phyloP scores from a whole-genome alignment of 2,329 filamentous ascomycete genomes.

The Clarireedia hainanense region DNA sequence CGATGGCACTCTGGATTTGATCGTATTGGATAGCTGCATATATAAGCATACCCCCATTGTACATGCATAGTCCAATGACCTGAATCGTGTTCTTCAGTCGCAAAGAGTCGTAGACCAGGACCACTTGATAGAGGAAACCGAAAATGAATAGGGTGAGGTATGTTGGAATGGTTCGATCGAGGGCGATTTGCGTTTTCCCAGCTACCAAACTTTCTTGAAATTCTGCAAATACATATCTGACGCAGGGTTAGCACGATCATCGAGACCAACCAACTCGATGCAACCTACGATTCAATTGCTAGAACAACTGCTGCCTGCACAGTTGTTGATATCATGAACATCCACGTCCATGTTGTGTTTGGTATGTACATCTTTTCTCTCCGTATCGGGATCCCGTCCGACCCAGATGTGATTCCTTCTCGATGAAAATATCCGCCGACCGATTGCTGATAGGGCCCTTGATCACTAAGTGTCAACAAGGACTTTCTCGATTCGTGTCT shows the following conservation, averaged over 20 bases:
- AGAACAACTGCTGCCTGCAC: constrained; percentile 75
- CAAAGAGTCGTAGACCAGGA: constrained; percentile 88
- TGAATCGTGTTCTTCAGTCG: constrained; percentile 97
- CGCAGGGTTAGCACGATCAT: constrained; percentile 7
- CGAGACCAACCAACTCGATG: not conserved
- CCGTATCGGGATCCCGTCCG: constrained; percentile 8
- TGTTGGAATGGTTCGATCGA: constrained; percentile 74
- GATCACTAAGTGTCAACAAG: constrained; percentile 33
- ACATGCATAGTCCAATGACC: constrained; percentile 87
- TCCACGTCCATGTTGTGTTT: constrained; percentile 79
- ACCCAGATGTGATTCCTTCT: constrained; percentile 24
- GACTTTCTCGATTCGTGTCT: constrained; percentile 39
- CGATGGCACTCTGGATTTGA: constrained; percentile 73
- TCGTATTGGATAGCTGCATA: constrained; percentile 91
- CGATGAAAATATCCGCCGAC: constrained; percentile 29
- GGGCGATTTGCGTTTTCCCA: constrained; percentile 43
- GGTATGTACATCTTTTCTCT: constrained; percentile 57
- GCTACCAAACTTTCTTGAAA: constrained; percentile 61
- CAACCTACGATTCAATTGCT: constrained; percentile 74
- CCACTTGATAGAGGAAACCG: constrained; percentile 84
- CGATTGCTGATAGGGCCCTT: constrained; percentile 29
- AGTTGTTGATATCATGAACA: constrained; percentile 67
- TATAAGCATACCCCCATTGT: constrained; percentile 84
- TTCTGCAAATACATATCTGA: constrained; percentile 75
- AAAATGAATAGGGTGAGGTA: constrained; percentile 97